Base-by-base conservation (phyloP, 805 yeast genomes). In the Kodamaea nitidulidarum region DNA sequence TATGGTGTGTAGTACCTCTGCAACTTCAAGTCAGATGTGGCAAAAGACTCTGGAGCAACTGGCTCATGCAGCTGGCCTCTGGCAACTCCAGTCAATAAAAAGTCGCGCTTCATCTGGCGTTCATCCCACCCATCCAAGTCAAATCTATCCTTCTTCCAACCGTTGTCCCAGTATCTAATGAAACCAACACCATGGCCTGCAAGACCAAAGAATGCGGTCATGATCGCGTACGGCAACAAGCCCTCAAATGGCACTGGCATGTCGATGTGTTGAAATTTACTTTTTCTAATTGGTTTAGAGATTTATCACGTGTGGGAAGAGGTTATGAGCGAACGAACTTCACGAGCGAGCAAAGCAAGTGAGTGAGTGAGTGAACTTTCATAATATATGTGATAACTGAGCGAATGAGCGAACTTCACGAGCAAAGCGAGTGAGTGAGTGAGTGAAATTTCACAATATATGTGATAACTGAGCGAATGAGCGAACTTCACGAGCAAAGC, bases 31-130 rank as follows among this genome's bases (percentile, higher is more conserved):
- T 70, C 62, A 8, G 84, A 74, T n/a, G 85, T 79, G 65, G 81
- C 84, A 73, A 87, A 86, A 22, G 71, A 73, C 44, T 82, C 90
- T 27, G 88, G 88, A 3, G 95, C 95, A 29, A 73, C 63, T 5
- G 88, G 75, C 31, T 69, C 73, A 46, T 77, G 79, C 36, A 72
- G 58, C 57, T 84, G 91, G 27, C 81, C 90, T 55, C 95, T 72
- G 53, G 65, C 70, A 30, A 72, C 70, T 17, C 95, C 95, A 8
- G 95, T 86, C 52, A 86, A 67, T 48, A 91, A 71, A 55, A 74
- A 70, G 60, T 86, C 95, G 54, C 95, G 73, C 47, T 81, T 82
- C 63, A 85, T 78, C 73, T 66, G 54, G 24, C 48, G 41, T 40
- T 64, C 63, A 57, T 68, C 74, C 61, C 68, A 68, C 15, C 49